Conservation (phyloP, 345 rosid genomes). For the Hirschfeldia incana region DNA sequence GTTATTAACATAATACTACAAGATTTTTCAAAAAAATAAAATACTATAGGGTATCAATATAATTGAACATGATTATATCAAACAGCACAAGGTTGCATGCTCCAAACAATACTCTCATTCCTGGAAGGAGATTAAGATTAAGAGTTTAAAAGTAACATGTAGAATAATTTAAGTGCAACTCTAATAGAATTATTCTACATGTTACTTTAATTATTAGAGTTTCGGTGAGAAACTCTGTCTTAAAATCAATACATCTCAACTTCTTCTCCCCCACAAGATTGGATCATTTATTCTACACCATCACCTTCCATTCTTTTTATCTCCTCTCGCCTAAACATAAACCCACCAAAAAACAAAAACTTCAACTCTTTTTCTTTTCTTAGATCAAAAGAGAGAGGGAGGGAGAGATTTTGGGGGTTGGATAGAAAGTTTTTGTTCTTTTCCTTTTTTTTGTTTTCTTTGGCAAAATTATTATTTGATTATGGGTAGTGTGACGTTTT, state of each 20-base stretch:
- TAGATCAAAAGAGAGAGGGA: constrained; percentile 29
- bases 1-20: too few relatives aligned
- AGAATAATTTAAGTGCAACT: too few relatives aligned
- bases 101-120: too few relatives aligned
- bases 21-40: too few relatives aligned
- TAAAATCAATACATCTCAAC: not conserved
- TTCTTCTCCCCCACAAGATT: constrained; percentile 17
- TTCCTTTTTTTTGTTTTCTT: constrained; percentile 1
- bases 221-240: not conserved
- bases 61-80: too few relatives aligned
- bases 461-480: not conserved
- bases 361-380: constrained; percentile 1
- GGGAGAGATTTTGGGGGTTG: constrained; percentile 21
- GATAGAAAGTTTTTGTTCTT: constrained; percentile 19
- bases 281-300: constrained; percentile 1
- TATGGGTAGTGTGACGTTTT: constrained; percentile 56
- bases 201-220: too few relatives aligned
- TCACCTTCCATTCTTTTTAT: not conserved
- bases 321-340: constrained; percentile 22
- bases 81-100: too few relatives aligned
- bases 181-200: too few relatives aligned
- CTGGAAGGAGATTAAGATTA: too few relatives aligned
- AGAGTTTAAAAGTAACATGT: too few relatives aligned
- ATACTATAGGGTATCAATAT: too few relatives aligned
- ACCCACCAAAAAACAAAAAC: constrained; percentile 15